Evolutionary conservation across 2,329 filamentous ascomycete species (phyloP), one percentile per base, ranked within the genome.

Genomic region (Aspergillus spinulosporus): DNA sequence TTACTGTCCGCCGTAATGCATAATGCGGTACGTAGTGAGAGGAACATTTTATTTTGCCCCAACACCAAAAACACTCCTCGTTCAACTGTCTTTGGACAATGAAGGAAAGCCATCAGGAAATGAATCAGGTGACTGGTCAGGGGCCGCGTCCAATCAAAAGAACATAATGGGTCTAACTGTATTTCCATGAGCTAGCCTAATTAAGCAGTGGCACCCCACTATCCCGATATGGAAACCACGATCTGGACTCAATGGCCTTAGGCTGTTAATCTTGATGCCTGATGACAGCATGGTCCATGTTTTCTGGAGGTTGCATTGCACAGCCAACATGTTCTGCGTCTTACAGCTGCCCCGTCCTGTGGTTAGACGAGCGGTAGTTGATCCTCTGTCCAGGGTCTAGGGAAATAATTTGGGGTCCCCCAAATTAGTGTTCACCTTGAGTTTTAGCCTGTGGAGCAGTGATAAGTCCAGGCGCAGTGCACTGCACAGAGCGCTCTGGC

Each of bases 381-480:
- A 15, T 5, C 6, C 36, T 40, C 6, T 40, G 7, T 21, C 26
- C 37, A 50, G 11, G 6, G 28, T 32, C 31, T 4, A 14, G 42
- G 40, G 40, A 39, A 31, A 44, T 32, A 36, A 21, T 34, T 51
- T 39, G 36, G 36, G 21, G 49, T n/a, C 31, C 37, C 42, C 14
- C 31, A 46, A 31, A 39, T 46, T 46, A 52, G 31, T 37, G 31
- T 45, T 45, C 31, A 15, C 21, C 42, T 45, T 45, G 46, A 52
- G 45, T 52, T 45, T 52, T 52, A 52, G 49, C 29, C 14, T 26
- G 49, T 52, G 49, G 49, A 52, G 49, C 49, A 36, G 39, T 52
- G 39, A 14, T 34, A 43, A 52, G 49, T 14, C 37, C 49, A 36
- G 5, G 40, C 45, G 49, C 11, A 9, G 40, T 52, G 49, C 11